Evolutionary conservation across 345 rosid species (phyloP), one percentile per base, ranked within the genome.

Genomic region (Eucalyptus erythrocorys): DNA sequence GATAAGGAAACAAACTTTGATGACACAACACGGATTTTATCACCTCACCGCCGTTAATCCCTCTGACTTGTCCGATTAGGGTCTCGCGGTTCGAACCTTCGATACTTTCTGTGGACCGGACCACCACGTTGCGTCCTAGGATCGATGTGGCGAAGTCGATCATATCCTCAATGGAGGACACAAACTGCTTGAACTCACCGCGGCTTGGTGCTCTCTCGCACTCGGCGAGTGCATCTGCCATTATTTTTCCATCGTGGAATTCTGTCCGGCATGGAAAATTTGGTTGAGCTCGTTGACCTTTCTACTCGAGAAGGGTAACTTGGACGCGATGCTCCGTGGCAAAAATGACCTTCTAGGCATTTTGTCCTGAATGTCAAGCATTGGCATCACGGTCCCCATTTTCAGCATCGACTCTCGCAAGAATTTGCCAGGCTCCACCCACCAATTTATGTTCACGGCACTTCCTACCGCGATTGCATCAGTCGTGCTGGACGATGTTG

Each of bases 271-370:
- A 87, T 90, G 93, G 85, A 96, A 97, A 17, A 92, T 90, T 22
- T 71, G 27, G 86, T 90, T 92, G 42, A 97, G 64, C 57, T 90
- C 92, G 0, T 43, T 34, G 4, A 93, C 81, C 49, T 90, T 80
- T 4, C 94, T 86, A 40, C 94, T 89, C 9, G 99, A 93, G 85
- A 96, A 94, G 1, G 99, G 98, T 84, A 96, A 68, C 82, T 95
- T 94, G 0, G 96, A 92, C 7, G 90, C 59, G 30, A 97, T 94
- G 5, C 91, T 86, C 10, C 96, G 97, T 92, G 99, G 99, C 87
- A 96, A 90, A 95, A 97, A 96, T 64, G 99, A 94, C 94, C 99
- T 96, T 92, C 89, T 86, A 21, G 99, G 99, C 99, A 96, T 96
- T 91, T 94, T 96, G 92, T 97, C 99, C 22, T 45, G 88, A 59